Evolutionary conservation across 2,329 filamentous ascomycete genomes (phyloP), one percentile per base, ranked within the genome.

Genomic region (Colletotrichum orchidophilum): DNA sequence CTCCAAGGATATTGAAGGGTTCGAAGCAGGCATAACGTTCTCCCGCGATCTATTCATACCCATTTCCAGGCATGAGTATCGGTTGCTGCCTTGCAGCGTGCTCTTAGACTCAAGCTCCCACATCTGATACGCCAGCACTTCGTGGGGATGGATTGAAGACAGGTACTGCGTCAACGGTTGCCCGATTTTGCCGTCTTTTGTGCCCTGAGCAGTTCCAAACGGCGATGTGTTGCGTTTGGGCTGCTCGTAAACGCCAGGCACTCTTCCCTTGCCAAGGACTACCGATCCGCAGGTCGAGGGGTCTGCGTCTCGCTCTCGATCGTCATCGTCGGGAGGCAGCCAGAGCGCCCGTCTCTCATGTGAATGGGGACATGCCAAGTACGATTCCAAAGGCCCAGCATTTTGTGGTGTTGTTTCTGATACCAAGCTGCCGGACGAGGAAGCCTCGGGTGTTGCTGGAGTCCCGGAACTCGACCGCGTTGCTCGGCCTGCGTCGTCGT

Each of bases 111-210:
- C n/a, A 3, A 27, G 21, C n/a, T 50, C n/a, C 49, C 11, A n/a
- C 1, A n/a, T 15, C 15, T 26, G 26, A 33, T 31, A 26, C n/a
- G 24, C 50, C n/a, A 33, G 6, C 3, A 27, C 15, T 49, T 58
- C 68, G 33, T 35, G 6, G 18, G 52, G 7, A 15, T 33, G 42
- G 26, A 35, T 13, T 3, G 52, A 63, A 6, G 57, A 64, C 33
- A 68, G 57, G n/a, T 58, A 63, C 13, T 64, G 64, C 24, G 53
- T 46, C 46, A 71, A 52, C 21, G 39, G 5, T 13, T 29, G 24
- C 5, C 31, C 33, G 21, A 35, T 4, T 49, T n/a, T 58, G 12
- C 58, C n/a, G 27, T 24, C 24, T 4, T 21, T 26, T 15, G 52
- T 1, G 39, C 52, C n/a, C 46, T 24, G 9, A 26, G 31, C 11